Conservation (phyloP, 768 basidiomycete genomes). For the Boletus pseudo-olivaceus region DNA sequence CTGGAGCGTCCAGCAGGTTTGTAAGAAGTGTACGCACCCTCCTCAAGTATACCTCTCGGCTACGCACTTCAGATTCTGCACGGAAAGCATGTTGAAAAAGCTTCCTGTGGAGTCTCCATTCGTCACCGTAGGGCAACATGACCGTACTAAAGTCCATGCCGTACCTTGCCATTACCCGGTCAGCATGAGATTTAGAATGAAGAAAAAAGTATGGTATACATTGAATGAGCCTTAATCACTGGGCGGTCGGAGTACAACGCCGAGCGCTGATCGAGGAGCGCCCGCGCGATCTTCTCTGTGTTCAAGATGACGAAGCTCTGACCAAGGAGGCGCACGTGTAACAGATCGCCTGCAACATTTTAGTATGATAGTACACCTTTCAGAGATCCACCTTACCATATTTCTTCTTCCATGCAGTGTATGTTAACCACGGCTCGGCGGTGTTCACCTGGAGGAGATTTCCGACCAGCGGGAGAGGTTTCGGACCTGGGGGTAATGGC, state of each 20-base stretch:
- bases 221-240: slow-evolving; percentile 7
- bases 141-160: slow-evolving; percentile 28
- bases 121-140: slow-evolving; percentile 28
- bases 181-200: background rate
- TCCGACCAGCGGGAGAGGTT: slow-evolving; percentile 29
- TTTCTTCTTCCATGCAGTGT: slow-evolving; percentile 32
- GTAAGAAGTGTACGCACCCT: slow-evolving; percentile 19
- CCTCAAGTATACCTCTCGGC: slow-evolving; percentile 20
- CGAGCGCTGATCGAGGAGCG: slow-evolving; percentile 27
- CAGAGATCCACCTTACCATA: slow-evolving; percentile 23
- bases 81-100: slow-evolving; percentile 29
- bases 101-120: slow-evolving; percentile 31
- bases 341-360: slow-evolving; percentile 16
- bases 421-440: slow-evolving; percentile 33
- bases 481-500: slow-evolving; percentile 31
- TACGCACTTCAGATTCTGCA: slow-evolving; percentile 16
- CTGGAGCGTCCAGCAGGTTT: slow-evolving; percentile 21
- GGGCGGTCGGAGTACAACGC: slow-evolving; percentile 29
- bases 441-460: slow-evolving; percentile 27
- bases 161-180: slow-evolving; percentile 14
- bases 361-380: background rate
- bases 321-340: slow-evolving; percentile 21
- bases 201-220: slow-evolving; percentile 6
- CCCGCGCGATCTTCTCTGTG: slow-evolving; percentile 26
- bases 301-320: slow-evolving; percentile 27